Evolutionary conservation across 106 monocot genomes (phyloP).

Genomic region (Dendrobium huoshanense): DNA sequence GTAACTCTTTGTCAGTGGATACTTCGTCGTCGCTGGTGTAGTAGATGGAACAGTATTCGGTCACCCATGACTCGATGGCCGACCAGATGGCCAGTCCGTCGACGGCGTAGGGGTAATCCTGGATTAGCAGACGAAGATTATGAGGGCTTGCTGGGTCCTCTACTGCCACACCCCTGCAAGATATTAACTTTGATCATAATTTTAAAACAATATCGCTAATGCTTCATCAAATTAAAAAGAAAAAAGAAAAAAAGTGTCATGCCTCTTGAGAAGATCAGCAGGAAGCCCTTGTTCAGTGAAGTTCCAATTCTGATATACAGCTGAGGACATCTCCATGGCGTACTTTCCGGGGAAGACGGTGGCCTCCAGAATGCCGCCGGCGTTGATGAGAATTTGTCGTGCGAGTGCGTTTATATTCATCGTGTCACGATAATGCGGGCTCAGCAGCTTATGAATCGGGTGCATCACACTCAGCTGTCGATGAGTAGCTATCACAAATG

Average conservation of each 20-base stretch:
- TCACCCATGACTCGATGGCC: constrained; percentile 43
- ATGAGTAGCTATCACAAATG: constrained; percentile 53
- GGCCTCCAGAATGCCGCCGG: constrained; percentile 45
- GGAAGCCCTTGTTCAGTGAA: constrained; percentile 52
- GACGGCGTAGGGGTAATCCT: constrained; percentile 65
- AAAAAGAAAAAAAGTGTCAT: background rate
- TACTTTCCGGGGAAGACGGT: constrained; percentile 36
- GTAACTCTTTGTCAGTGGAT: constrained; percentile 41
- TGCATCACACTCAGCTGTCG: constrained; percentile 53
- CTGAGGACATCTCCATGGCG: constrained; percentile 50
- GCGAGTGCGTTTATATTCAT: constrained; percentile 66
- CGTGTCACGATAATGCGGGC: constrained; percentile 49
- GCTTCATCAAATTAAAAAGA: background rate
- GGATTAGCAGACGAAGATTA: constrained; percentile 32
- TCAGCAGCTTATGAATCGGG: constrained; percentile 51
- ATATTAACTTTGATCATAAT: background rate
- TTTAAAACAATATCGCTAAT: background rate
- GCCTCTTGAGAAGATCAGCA: constrained; percentile 42
- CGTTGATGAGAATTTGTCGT: constrained; percentile 51
- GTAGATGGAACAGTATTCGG: constrained; percentile 22
- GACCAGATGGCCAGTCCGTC: constrained; percentile 63
- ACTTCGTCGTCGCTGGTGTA: constrained; percentile 18
- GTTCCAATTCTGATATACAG: constrained; percentile 36
- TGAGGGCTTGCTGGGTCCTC: constrained; percentile 38
- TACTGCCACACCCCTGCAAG: constrained; percentile 41